Conservation (phyloP, 2,329 filamentous ascomycete genomes). For the Hymenoscyphus repandus region DNA sequence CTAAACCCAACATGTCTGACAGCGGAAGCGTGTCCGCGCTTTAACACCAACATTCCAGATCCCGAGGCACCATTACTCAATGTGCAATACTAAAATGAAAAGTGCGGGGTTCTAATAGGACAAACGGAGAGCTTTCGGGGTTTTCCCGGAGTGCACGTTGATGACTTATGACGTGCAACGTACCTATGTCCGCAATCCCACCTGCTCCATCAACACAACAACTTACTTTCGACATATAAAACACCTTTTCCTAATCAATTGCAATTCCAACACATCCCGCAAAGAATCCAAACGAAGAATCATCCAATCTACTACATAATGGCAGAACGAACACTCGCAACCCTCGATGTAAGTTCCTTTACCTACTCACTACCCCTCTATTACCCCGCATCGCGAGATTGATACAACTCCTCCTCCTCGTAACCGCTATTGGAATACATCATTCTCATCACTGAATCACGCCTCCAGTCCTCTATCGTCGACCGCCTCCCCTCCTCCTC, state of each 20-base stretch:
- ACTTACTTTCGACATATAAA: too few species aligned
- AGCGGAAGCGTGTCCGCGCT: too few species aligned
- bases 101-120: too few species aligned
- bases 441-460: not conserved
- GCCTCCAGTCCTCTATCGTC: constrained; percentile 54
- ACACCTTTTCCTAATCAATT: not conserved
- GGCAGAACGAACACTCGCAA: constrained; percentile 3
- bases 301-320: not conserved
- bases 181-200: too few species aligned
- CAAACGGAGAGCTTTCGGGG: too few species aligned
- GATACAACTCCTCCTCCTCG: not conserved
- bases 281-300: not conserved
- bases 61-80: too few species aligned
- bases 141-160: too few species aligned
- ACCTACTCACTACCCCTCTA: not conserved
- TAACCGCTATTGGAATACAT: not conserved
- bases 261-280: not conserved
- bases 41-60: too few species aligned
- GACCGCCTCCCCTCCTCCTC: constrained; percentile 67
- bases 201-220: too few species aligned
- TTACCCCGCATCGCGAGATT: not conserved
- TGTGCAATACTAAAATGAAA: too few species aligned
- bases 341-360: constrained; percentile 3
- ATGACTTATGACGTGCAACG: too few species aligned
- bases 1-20: too few species aligned